Percentiles rank a stretch among this genome's conserved stretches.
Evolutionary conservation across 2,329 filamentous ascomycete species (phyloP).

Genomic region (Tympanopsis confertula): DNA sequence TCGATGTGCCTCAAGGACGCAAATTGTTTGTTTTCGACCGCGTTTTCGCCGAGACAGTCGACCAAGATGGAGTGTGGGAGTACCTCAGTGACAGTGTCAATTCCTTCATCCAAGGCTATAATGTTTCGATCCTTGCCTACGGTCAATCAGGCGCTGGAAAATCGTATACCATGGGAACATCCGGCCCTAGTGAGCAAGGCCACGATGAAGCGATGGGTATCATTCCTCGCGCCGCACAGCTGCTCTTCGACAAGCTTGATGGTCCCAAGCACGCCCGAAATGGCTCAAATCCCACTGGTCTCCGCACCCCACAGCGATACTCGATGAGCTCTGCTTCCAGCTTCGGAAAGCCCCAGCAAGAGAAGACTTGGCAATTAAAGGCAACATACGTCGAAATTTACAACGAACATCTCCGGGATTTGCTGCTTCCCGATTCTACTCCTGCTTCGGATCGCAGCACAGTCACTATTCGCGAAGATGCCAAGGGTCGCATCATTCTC

Average conservation of each 20-base stretch:
- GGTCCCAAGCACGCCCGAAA: slow-evolving; percentile 25
- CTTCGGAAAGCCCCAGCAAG: background rate
- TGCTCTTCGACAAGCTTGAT: slow-evolving; percentile 80
- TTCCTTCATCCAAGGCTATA: slow-evolving; percentile 91
- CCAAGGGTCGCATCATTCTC: slow-evolving; percentile 82
- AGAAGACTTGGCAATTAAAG: background rate
- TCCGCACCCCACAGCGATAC: slow-evolving; percentile 70
- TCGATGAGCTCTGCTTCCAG: slow-evolving; percentile 36
- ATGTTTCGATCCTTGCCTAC: slow-evolving; percentile 93
- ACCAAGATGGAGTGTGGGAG: slow-evolving; percentile 86
- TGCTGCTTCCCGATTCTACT: slow-evolving; percentile 68
- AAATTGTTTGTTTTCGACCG: slow-evolving; percentile 96
- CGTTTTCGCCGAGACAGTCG: slow-evolving; percentile 74
- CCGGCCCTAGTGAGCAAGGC: slow-evolving; percentile 67
- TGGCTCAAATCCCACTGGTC: slow-evolving; percentile 47
- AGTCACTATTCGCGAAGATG: slow-evolving; percentile 86
- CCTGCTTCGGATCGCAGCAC: slow-evolving; percentile 58
- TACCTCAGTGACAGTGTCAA: slow-evolving; percentile 83
- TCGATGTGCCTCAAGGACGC: slow-evolving; percentile 83
- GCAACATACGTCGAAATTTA: slow-evolving; percentile 48
- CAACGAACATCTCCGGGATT: slow-evolving; percentile 87
- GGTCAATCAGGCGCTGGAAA: slow-evolving; percentile 96
- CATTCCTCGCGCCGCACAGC: slow-evolving; percentile 79
- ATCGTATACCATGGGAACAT: slow-evolving; percentile 97
- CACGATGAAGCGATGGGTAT: slow-evolving; percentile 71